phyloP scores from a whole-genome alignment of 2,329 filamentous ascomycete genomes.

The Verticillium dahliae region DNA sequence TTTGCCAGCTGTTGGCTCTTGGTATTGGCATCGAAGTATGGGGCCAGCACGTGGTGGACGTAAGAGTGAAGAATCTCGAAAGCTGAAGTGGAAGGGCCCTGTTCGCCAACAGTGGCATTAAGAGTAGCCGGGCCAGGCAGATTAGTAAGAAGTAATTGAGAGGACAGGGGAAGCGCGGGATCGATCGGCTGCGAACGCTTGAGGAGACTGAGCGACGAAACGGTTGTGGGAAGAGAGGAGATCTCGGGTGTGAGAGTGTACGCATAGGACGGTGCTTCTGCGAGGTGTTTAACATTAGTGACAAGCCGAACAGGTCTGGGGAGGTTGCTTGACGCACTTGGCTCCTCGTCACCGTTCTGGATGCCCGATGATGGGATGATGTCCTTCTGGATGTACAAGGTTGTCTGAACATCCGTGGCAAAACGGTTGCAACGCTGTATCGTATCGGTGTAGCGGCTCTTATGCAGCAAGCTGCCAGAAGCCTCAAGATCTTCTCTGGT shows the following conservation, averaged over 20 bases:
- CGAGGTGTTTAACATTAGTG: constrained; percentile 17
- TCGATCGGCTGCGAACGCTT: constrained; percentile 89
- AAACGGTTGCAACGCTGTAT: constrained; percentile 83
- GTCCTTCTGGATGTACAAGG: constrained; percentile 88
- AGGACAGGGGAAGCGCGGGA: constrained; percentile 70
- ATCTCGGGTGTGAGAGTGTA: constrained; percentile 82
- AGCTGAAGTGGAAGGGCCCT: constrained; percentile 69
- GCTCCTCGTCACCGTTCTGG: constrained; percentile 37
- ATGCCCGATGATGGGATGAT: constrained; percentile 46
- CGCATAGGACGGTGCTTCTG: constrained; percentile 51
- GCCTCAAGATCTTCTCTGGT: constrained; percentile 72
- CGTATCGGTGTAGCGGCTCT: constrained; percentile 67
- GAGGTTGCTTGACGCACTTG: constrained; percentile 6
- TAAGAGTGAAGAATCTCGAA: constrained; percentile 91
- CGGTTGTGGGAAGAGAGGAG: constrained; percentile 69
- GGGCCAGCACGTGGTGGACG: constrained; percentile 83
- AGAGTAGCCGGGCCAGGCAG: constrained; percentile 74
- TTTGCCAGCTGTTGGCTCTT: constrained; percentile 66
- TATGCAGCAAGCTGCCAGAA: constrained; percentile 75
- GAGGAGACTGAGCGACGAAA: constrained; percentile 79
- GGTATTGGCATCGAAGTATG: constrained; percentile 96
- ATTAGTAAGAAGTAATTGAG: constrained; percentile 89
- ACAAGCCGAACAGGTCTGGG: background rate
- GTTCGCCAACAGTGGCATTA: constrained; percentile 59
- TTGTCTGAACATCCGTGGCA: constrained; percentile 78